Conservation (phyloP, 2,329 filamentous ascomycete genomes). For the Exophiala bonariae region DNA sequence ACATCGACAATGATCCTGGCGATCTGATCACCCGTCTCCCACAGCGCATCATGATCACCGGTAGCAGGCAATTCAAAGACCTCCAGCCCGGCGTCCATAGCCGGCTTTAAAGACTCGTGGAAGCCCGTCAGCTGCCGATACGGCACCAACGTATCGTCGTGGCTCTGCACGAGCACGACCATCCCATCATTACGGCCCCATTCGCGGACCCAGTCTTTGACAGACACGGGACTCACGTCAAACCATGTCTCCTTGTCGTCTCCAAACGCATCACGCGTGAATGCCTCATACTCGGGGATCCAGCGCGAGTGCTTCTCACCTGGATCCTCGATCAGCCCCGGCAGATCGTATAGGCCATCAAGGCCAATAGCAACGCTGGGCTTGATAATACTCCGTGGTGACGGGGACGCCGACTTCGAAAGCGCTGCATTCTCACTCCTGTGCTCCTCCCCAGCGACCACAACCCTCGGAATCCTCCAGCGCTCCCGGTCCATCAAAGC, state of each 20-base stretch:
- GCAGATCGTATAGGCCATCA: constrained; percentile 67
- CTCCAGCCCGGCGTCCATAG: constrained; percentile 46
- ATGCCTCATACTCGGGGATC: constrained; percentile 50
- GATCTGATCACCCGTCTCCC: constrained; percentile 60
- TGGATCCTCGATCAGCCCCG: constrained; percentile 48
- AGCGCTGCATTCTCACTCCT: too few species aligned
- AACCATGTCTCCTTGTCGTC: constrained; percentile 52
- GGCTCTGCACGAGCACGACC: constrained; percentile 47
- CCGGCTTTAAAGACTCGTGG: constrained; percentile 49
- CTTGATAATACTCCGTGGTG: constrained; percentile 34
- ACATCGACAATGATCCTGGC: constrained; percentile 33
- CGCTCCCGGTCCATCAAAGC: constrained; percentile 49
- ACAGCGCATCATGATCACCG: constrained; percentile 65
- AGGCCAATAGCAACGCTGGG: constrained; percentile 61
- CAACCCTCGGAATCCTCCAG: too few species aligned
- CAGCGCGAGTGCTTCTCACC: constrained; percentile 28
- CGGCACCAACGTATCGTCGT: constrained; percentile 51
- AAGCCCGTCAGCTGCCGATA: constrained; percentile 55
- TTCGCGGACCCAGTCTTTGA: constrained; percentile 35
- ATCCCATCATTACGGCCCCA: constrained; percentile 32
- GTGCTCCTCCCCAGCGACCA: too few species aligned
- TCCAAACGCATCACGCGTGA: constrained; percentile 64
- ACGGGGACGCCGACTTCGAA: too few species aligned
- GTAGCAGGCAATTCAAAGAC: constrained; percentile 27
- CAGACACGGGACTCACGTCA: constrained; percentile 55